phyloP scores from a whole-genome alignment of 139 green algal genomes.

The Chlorella ohadii region DNA sequence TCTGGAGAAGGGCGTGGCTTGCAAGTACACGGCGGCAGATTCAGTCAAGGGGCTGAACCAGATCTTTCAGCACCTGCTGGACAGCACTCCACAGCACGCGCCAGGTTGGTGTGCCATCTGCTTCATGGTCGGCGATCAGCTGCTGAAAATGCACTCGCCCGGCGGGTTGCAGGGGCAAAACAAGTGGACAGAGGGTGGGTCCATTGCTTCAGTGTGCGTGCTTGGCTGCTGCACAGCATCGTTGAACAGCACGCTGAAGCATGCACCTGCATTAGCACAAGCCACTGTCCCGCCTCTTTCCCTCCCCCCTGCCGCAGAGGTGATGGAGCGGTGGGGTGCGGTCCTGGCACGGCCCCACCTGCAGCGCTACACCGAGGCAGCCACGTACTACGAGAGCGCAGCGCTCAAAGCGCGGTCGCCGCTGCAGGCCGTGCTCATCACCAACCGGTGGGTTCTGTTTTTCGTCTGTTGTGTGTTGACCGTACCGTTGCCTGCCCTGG shows the following conservation, averaged over 20 bases:
- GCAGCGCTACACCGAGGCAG: slow-evolving; percentile 23
- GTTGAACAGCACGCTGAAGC: too few species aligned
- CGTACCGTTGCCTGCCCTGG: too few species aligned
- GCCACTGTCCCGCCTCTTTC: too few species aligned
- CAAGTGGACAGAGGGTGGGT: too few species aligned
- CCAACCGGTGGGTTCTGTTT: background rate
- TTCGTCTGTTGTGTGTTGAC: too few species aligned
- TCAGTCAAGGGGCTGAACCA: slow-evolving; percentile 60
- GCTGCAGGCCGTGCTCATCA: background rate
- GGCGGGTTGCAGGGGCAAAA: too few species aligned
- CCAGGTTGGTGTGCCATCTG: background rate
- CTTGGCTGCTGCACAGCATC: too few species aligned
- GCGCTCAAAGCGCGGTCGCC: background rate
- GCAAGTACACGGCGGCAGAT: slow-evolving; percentile 73
- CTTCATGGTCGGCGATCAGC: too few species aligned
- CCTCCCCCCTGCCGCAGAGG: background rate
- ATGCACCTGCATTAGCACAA: too few species aligned
- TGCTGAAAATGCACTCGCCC: too few species aligned
- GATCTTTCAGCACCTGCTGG: slow-evolving; percentile 53
- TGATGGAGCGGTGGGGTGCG: slow-evolving; percentile 38
- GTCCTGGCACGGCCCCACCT: slow-evolving; percentile 28
- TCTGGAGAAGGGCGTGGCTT: slow-evolving; percentile 67
- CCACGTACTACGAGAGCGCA: slow-evolving; percentile 25
- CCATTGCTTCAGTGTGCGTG: too few species aligned
- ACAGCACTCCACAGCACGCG: background rate